Base-by-base conservation (phyloP, 1,139 yeast species). In the Lizanozyma gosingica region DNA sequence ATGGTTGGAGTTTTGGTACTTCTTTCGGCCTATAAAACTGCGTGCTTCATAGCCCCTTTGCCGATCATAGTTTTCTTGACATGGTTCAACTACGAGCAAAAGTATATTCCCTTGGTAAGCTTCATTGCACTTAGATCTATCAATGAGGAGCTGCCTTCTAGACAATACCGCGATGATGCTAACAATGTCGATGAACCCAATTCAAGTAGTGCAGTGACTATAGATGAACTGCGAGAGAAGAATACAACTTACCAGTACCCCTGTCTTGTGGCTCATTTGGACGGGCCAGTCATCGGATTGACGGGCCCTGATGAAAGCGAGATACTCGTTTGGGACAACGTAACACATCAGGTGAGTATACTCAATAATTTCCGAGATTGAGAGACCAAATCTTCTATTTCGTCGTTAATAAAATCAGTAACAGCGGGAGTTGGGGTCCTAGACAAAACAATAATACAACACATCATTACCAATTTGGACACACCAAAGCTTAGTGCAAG, bases 1-100 rank as follows among this genome's bases (percentile, higher is more conserved):
- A 87, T 88, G 87, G 88, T 90, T 2, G 97, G 97, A 2, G 82
- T 94, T 1, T 65, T 90, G 44, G 92, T 85, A 1, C 72, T 83
- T 14, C 78, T 86, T 50, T 80, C 83, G 45, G 94, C 94, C 0
- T 88, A 81, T 63, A 62, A 78, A 9, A 65, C 86, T 38, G 87
- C 96, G 0, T 64, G 83, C 33, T 71, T 80, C 46, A 63, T 90
- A 39, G 67, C 80, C 1, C 97, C 97, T 1, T 64, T 88, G 37
- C 94, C 95, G 1, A 53, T 85, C 11, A 50, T 83, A 22, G 71
- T 76, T 38, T 78, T 81, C 42, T 67, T 84, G 55, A 11, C 11
- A 6, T 22, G 29, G 29, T 87, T 87, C 80, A 83, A 83, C 51
- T 90, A 87, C 56, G 87, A 90, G 55, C 78, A 78, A 46, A 82